Evolutionary conservation across 441 rosid genomes (phyloP).

Genomic region (Adansonia grandidieri): DNA sequence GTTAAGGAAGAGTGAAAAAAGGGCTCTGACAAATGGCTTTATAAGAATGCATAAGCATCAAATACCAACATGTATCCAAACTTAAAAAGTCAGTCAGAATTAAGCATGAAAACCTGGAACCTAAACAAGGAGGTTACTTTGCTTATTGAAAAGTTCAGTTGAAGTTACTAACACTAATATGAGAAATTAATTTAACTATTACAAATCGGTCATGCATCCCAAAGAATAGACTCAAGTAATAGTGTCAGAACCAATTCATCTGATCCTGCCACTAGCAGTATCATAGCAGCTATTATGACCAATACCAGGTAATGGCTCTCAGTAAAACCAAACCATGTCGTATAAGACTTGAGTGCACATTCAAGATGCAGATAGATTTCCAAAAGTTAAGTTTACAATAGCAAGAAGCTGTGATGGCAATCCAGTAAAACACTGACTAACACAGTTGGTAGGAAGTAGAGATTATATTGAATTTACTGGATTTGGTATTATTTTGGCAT

Average conservation of each 20-base stretch:
- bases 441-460: not conserved
- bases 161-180: not conserved
- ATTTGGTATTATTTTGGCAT: not conserved
- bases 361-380: not conserved
- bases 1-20: not conserved
- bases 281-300: not conserved
- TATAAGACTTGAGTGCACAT: not conserved
- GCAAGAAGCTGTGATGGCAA: not conserved
- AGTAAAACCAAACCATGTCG: not conserved
- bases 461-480: not conserved
- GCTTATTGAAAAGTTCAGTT: not conserved
- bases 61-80: not conserved
- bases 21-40: constrained; percentile 6
- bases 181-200: not conserved
- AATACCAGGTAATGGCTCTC: not conserved
- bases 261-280: not conserved
- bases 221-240: not conserved
- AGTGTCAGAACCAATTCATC: not conserved
- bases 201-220: not conserved
- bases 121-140: not conserved
- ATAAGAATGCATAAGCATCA: not conserved
- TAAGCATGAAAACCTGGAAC: constrained; percentile 4
- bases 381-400: not conserved
- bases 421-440: constrained; percentile 2
- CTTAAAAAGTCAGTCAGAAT: not conserved